Conservation (phyloP, 2,329 filamentous ascomycete genomes). For the Colletotrichum kahawae region DNA sequence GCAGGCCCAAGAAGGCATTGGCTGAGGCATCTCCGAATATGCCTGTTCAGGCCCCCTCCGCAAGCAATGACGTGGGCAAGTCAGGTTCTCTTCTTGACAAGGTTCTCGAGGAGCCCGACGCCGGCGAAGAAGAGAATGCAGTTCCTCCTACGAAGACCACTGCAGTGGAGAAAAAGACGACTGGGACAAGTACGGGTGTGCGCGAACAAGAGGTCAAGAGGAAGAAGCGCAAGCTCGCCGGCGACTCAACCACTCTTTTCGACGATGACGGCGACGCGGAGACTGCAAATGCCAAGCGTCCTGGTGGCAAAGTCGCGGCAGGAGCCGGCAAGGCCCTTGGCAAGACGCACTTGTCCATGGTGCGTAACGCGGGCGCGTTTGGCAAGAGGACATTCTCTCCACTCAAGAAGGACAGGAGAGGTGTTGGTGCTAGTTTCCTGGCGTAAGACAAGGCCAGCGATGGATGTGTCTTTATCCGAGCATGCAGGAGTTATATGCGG, state of each 20-base stretch:
- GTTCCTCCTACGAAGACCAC: slow-evolving; percentile 33
- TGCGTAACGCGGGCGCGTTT: slow-evolving; percentile 49
- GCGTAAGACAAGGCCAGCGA: slow-evolving; percentile 33
- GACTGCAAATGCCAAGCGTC: slow-evolving; percentile 29
- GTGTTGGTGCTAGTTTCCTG: slow-evolving; percentile 66
- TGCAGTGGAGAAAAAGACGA: slow-evolving; percentile 12
- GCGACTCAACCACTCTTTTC: slow-evolving; percentile 69
- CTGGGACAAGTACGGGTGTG: slow-evolving; percentile 32
- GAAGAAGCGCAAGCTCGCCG: slow-evolving; percentile 77
- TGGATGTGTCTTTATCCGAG: not conserved
- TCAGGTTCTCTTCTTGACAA: slow-evolving; percentile 41
- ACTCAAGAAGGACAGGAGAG: slow-evolving; percentile 72
- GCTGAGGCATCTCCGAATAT: slow-evolving; percentile 51
- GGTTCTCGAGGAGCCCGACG: slow-evolving; percentile 41
- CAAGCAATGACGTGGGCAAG: slow-evolving; percentile 34
- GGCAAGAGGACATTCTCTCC: slow-evolving; percentile 68
- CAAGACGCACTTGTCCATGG: slow-evolving; percentile 43
- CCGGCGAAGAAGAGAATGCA: slow-evolving; percentile 28
- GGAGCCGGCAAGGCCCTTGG: slow-evolving; percentile 23
- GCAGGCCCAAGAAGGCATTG: slow-evolving; percentile 52
- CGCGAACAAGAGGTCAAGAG: slow-evolving; percentile 52
- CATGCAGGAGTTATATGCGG: not conserved
- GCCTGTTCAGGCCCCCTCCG: slow-evolving; percentile 27
- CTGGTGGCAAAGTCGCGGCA: slow-evolving; percentile 37
- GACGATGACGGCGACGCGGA: slow-evolving; percentile 61